These are phyloP conservation scores for Miscanthus lutarioriparius DNA, from an alignment of 176 grass and related monocot species.

Conservation along the genomic window DNA sequence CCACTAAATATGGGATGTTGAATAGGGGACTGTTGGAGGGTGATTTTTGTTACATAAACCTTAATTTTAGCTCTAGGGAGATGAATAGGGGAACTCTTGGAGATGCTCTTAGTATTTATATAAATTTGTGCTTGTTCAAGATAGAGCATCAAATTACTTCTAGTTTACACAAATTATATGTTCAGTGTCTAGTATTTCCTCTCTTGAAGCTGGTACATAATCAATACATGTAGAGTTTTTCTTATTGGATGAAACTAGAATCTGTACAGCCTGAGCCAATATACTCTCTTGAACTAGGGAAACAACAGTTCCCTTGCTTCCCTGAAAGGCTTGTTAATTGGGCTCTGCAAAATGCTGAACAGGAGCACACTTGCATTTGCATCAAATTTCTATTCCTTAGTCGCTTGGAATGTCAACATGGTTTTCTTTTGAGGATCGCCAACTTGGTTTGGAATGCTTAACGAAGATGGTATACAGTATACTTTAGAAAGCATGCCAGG, in stretches of 20 bases:
- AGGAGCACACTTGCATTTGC: neutral
- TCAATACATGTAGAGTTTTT: neutral
- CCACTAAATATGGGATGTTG: too few species aligned
- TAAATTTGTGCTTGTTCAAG: neutral
- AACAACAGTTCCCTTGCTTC: neutral
- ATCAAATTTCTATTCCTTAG: neutral
- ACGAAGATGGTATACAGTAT: neutral
- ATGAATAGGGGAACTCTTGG: too few species aligned
- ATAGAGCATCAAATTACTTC: neutral
- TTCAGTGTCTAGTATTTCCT: neutral
- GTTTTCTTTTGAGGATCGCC: neutral
- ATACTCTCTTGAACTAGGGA: neutral
- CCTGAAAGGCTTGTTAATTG: neutral
- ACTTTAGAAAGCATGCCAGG: neutral
- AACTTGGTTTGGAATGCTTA: neutral
- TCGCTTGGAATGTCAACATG: neutral
- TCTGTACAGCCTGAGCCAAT: neutral
- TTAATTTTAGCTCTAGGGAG: too few species aligned
- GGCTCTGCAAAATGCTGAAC: neutral
- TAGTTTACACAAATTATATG: neutral
- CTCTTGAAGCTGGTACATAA: neutral
- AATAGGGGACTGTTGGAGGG: too few species aligned
- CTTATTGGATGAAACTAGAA: neutral
- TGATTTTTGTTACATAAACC: too few species aligned
- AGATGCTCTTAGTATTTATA: neutral